These are phyloP conservation scores for Linum trigynum DNA, from an alignment of 345 rosid genomes.

Conservation along the genomic window DNA sequence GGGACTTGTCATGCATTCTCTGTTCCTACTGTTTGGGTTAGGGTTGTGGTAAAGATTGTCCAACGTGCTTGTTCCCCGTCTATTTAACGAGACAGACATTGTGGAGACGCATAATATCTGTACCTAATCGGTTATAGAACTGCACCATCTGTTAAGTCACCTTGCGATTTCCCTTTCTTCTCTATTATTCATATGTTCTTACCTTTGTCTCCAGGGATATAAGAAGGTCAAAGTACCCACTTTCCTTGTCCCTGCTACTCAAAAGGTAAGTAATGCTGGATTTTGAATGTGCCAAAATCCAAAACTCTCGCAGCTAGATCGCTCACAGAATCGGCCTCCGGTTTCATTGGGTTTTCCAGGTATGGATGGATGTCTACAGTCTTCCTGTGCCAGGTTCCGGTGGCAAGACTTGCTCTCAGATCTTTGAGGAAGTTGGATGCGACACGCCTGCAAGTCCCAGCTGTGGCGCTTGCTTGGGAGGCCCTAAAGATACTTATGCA, in stretches of 20 bases:
- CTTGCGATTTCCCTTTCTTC: background rate
- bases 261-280: conserved; percentile 41
- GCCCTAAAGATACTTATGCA: conserved; percentile 90
- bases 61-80: no score
- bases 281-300: background rate
- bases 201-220: conserved; percentile 44
- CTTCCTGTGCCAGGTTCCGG: conserved; percentile 92
- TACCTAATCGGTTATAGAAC: no score
- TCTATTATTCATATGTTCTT: background rate
- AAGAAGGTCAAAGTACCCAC: conserved; percentile 90
- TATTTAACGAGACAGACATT: no score
- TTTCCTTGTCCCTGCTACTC: conserved; percentile 95
- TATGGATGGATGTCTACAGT: conserved; percentile 81
- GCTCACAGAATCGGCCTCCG: background rate
- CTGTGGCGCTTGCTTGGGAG: conserved; percentile 98
- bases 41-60: no score
- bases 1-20: no score
- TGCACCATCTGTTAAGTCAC: no score
- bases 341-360: conserved; percentile 31
- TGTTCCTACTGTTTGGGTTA: background rate
- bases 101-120: no score
- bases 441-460: conserved; percentile 94
- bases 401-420: conserved; percentile 93
- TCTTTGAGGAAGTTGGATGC: conserved; percentile 96
- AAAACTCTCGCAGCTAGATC: background rate